Conservation (phyloP, 768 basidiomycete genomes). For the Chalciporus pseudorubinellus region DNA sequence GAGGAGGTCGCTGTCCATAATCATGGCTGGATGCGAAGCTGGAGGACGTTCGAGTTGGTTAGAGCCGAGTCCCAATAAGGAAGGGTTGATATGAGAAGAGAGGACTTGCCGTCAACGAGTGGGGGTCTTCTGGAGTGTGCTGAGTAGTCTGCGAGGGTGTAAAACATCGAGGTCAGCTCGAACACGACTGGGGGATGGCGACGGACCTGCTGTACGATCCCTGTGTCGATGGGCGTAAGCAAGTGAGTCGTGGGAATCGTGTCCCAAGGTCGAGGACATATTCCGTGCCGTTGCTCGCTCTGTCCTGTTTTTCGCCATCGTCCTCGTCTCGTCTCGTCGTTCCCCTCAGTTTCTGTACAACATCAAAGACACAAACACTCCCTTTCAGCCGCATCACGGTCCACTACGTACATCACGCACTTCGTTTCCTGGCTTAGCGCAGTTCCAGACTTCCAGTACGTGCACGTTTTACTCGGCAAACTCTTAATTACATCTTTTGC, state of each 20-base stretch:
- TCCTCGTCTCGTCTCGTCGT: conserved; percentile 18
- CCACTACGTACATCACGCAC: conserved; percentile 12
- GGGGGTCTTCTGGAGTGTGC: background rate
- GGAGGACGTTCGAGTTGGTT: too few species aligned
- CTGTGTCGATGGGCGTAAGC: background rate
- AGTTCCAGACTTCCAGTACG: conserved; percentile 6
- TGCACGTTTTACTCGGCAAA: conserved; percentile 33
- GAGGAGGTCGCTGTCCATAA: conserved; percentile 68
- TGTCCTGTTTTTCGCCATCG: conserved; percentile 9
- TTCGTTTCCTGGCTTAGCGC: background rate
- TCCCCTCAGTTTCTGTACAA: conserved; percentile 32
- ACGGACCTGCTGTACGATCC: background rate
- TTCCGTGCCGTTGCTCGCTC: background rate
- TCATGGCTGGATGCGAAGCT: conserved; percentile 20
- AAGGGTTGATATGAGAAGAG: conserved; percentile 1
- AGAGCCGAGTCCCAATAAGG: conserved; percentile 3
- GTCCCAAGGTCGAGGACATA: background rate
- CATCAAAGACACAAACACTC: conserved; percentile 29
- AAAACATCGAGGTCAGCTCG: background rate
- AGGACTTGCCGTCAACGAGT: background rate
- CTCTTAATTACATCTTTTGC: conserved; percentile 14
- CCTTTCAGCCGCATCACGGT: conserved; percentile 15
- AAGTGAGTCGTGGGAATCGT: conserved; percentile 20
- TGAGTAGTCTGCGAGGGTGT: background rate
- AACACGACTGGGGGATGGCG: background rate